Evolutionary conservation across 805 yeast genomes (phyloP).

Genomic region (Candida mattraensis): DNA sequence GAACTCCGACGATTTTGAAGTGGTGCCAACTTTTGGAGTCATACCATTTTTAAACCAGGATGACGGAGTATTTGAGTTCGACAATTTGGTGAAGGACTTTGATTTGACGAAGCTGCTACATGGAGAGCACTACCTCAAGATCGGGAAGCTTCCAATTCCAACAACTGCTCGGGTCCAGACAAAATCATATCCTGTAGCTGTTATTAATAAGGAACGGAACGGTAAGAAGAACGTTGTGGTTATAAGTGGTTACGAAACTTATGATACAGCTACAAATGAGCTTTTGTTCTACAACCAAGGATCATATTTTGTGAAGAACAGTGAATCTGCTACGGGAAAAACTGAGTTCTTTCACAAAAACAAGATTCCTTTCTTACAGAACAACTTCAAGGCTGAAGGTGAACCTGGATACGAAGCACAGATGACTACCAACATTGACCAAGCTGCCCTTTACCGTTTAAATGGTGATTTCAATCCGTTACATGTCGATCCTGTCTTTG

Average conservation of each 20-base stretch:
- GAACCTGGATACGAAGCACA: constrained; percentile 66
- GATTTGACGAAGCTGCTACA: constrained; percentile 88
- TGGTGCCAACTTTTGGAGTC: constrained; percentile 86
- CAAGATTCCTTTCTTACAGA: constrained; percentile 55
- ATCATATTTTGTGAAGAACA: constrained; percentile 79
- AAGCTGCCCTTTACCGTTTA: constrained; percentile 86
- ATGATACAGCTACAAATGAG: constrained; percentile 68
- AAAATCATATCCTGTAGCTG: constrained; percentile 64
- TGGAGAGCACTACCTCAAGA: constrained; percentile 90
- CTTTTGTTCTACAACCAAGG: constrained; percentile 76
- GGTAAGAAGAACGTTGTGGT: constrained; percentile 66
- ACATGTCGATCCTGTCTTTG: constrained; percentile 91
- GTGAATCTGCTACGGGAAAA: constrained; percentile 57
- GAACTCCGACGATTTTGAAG: constrained; percentile 73
- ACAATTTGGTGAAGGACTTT: constrained; percentile 70
- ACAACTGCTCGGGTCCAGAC: constrained; percentile 64
- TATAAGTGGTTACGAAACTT: constrained; percentile 69
- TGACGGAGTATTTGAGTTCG: constrained; percentile 55
- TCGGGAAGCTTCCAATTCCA: constrained; percentile 77
- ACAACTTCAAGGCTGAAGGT: constrained; percentile 52
- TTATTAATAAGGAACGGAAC: constrained; percentile 68
- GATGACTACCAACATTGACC: constrained; percentile 62
- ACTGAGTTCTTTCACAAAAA: constrained; percentile 46
- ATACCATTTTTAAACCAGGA: constrained; percentile 76
- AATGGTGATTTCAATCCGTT: constrained; percentile 95